Conservation (phyloP, 805 yeast species). For the Komagataella pastoris region DNA sequence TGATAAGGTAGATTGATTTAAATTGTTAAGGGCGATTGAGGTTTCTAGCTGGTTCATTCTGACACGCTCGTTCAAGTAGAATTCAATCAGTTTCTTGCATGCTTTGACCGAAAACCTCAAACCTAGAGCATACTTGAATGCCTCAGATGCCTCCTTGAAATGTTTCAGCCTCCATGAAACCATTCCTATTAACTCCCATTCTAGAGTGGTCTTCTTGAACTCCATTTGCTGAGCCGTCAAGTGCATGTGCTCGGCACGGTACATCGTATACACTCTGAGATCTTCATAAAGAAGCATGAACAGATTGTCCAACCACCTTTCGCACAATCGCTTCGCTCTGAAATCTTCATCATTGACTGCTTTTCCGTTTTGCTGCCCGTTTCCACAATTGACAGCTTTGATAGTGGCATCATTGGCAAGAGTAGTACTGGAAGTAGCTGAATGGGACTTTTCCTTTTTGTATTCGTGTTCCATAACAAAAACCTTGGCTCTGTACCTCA, state of each 20-base stretch:
- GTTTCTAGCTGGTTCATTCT: constrained; percentile 15
- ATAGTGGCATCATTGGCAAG: background rate
- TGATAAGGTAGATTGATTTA: constrained; percentile 3
- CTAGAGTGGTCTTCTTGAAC: constrained; percentile 65
- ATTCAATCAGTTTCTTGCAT: constrained; percentile 58
- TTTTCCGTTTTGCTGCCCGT: constrained; percentile 1
- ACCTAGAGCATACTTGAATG: constrained; percentile 60
- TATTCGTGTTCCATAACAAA: constrained; percentile 63
- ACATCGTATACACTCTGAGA: constrained; percentile 72
- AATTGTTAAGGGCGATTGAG: constrained; percentile 3
- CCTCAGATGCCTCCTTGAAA: constrained; percentile 73
- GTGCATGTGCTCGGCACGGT: constrained; percentile 87
- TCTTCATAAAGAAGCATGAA: constrained; percentile 65
- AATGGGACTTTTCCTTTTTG: constrained; percentile 20
- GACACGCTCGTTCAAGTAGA: constrained; percentile 38
- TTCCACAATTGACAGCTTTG: constrained; percentile 1
- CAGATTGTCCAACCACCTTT: constrained; percentile 61
- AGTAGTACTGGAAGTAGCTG: background rate
- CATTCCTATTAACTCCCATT: constrained; percentile 87
- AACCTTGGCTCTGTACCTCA: constrained; percentile 44
- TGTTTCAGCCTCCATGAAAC: constrained; percentile 81
- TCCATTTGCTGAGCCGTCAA: constrained; percentile 78
- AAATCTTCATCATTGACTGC: constrained; percentile 22
- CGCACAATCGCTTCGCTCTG: constrained; percentile 54
- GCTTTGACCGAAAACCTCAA: constrained; percentile 74